These are phyloP conservation scores for Trichophyton rubrum DNA, from an alignment of 2,329 filamentous ascomycete species.

Conservation along the genomic window DNA sequence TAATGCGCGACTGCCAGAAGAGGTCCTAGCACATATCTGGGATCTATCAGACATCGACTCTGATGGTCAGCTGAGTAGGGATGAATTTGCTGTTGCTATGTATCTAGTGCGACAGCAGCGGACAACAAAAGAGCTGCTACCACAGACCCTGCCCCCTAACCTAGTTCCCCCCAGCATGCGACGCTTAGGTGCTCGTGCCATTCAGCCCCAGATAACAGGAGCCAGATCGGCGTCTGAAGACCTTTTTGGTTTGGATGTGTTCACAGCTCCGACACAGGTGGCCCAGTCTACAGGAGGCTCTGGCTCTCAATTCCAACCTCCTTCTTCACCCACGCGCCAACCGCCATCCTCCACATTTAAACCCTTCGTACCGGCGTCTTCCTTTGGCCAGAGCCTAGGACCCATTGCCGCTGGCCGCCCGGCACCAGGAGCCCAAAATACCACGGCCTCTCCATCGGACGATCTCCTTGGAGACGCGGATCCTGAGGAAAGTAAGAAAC, in stretches of 20 bases:
- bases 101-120: conserved; percentile 87
- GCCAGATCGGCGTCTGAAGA: conserved; percentile 83
- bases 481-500: conserved; percentile 72
- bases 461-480: conserved; percentile 88
- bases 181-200: conserved; percentile 27
- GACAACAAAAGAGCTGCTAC: conserved; percentile 57
- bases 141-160: conserved; percentile 63
- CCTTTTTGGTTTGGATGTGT: conserved; percentile 78
- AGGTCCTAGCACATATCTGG: conserved; percentile 88
- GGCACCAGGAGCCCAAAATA: conserved; percentile 18
- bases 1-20: conserved; percentile 79
- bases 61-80: conserved; percentile 68
- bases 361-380: conserved; percentile 82
- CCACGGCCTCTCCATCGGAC: conserved; percentile 49
- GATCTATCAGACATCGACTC: conserved; percentile 91
- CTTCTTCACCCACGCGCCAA: conserved; percentile 28
- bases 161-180: conserved; percentile 81
- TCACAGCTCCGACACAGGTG: conserved; percentile 47
- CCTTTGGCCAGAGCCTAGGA: conserved; percentile 74
- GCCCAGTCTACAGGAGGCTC: conserved; percentile 65
- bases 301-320: conserved; percentile 43
- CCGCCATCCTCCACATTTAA: conserved; percentile 53
- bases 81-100: conserved; percentile 97
- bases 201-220: conserved; percentile 29
- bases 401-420: conserved; percentile 55